A percentile compares a stretch with the other conserved stretches of the same genome.
Conservation (phyloP, 2,329 filamentous ascomycete species). For the Diplodia seriata region DNA sequence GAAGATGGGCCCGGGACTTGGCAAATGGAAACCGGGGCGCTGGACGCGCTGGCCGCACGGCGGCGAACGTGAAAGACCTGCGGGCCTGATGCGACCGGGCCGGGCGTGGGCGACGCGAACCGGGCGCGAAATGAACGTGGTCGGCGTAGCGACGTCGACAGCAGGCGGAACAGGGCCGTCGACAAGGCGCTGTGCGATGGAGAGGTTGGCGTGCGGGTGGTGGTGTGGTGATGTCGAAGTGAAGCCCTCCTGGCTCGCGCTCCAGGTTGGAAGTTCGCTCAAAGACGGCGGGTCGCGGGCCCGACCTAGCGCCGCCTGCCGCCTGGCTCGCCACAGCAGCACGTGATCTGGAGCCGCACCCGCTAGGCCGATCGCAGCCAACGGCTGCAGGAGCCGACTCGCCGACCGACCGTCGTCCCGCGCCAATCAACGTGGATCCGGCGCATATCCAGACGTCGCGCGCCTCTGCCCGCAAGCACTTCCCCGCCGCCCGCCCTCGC, state of each 20-base stretch:
- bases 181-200: conserved; percentile 44
- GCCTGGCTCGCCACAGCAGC: conserved; percentile 13
- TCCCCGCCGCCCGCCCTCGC: not conserved
- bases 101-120: conserved; percentile 29
- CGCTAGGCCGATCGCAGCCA: not conserved
- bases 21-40: conserved; percentile 41
- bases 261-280: conserved; percentile 27
- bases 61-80: conserved; percentile 38
- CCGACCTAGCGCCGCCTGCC: conserved; percentile 3
- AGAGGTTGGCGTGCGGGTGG: conserved; percentile 40
- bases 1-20: conserved; percentile 23
- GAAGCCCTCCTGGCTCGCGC: conserved; percentile 23
- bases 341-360: conserved; percentile 23
- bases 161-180: conserved; percentile 39
- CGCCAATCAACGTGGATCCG: conserved; percentile 5
- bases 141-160: conserved; percentile 39
- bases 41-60: conserved; percentile 40
- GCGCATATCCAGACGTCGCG: conserved; percentile 21
- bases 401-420: conserved; percentile 25
- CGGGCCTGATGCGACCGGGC: conserved; percentile 33
- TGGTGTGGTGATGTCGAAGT: conserved; percentile 16
- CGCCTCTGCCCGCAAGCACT: not conserved
- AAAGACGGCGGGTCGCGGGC: conserved; percentile 3
- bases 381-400: conserved; percentile 15
- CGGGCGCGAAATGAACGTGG: conserved; percentile 31